Conservation (phyloP, 495 filamentous ascomycete species). For the Choiromyces venosus region DNA sequence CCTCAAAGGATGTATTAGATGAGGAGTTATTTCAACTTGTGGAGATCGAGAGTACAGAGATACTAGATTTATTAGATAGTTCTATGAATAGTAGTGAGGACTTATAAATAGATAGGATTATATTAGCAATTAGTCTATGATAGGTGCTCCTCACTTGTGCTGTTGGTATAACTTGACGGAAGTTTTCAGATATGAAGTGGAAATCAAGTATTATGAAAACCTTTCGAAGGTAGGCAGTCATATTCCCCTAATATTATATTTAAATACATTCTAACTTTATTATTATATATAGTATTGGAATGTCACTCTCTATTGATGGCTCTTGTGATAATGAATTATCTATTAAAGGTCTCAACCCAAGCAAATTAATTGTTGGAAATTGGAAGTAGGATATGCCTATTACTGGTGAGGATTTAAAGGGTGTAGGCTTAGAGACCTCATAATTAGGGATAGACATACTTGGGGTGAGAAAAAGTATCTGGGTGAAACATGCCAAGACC, state of each 20-base stretch:
- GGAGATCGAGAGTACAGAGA: background rate
- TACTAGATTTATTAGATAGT: slow-evolving; percentile 1
- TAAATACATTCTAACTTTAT: no score
- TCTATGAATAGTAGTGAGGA: background rate
- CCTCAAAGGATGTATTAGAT: slow-evolving; percentile 10
- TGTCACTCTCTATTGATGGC: slow-evolving; percentile 8
- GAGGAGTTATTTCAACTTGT: background rate
- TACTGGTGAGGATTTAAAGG: no score
- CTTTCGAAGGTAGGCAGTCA: no score
- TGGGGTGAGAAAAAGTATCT: no score
- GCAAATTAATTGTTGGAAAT: no score
- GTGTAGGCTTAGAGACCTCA: no score
- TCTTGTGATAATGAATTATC: slow-evolving; percentile 11
- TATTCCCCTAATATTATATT: no score
- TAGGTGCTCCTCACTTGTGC: background rate
- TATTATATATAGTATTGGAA: no score
- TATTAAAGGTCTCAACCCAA: background rate
- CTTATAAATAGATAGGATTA: background rate
- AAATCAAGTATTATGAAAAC: background rate
- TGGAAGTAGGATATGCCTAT: no score
- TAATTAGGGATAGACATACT: no score
- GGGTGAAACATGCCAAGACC: no score
- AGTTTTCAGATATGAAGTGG: background rate
- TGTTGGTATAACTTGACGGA: slow-evolving; percentile 6
- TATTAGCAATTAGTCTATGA: background rate